Evolutionary conservation across 129 eudicot genomes (phyloP).

Genomic region (Solidago caesia): DNA sequence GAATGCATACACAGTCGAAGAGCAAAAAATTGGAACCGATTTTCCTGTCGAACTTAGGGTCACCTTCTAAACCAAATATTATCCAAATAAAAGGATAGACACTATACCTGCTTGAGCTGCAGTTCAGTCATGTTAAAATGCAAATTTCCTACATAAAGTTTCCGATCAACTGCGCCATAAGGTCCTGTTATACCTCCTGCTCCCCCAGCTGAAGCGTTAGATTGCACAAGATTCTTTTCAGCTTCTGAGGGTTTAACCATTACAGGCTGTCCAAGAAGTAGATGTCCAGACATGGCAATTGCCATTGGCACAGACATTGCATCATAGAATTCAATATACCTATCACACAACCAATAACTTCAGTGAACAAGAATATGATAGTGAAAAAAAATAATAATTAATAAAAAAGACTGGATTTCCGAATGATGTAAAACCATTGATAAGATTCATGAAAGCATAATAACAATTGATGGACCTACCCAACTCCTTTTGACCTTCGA

Average conservation of each 20-base stretch:
- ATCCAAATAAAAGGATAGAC: background rate
- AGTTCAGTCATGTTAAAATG: constrained; percentile 95
- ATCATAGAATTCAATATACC: constrained; percentile 34
- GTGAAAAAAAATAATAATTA: too few species aligned
- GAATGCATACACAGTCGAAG: background rate
- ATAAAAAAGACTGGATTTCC: background rate
- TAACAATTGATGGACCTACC: constrained; percentile 45
- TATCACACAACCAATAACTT: background rate
- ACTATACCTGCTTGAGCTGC: constrained; percentile 77
- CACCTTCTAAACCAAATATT: background rate
- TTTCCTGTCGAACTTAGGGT: background rate
- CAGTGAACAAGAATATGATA: too few species aligned
- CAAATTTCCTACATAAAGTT: constrained; percentile 92
- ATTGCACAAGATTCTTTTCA: constrained; percentile 91
- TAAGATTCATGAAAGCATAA: background rate
- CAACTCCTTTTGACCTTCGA: constrained; percentile 94
- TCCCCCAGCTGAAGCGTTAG: constrained; percentile 64
- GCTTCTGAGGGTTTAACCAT: constrained; percentile 98
- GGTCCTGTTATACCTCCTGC: constrained; percentile 72
- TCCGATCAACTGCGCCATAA: constrained; percentile 84
- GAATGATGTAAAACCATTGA: background rate
- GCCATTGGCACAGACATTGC: constrained; percentile 83
- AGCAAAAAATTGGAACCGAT: background rate
- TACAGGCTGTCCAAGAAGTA: constrained; percentile 85
- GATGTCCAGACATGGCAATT: constrained; percentile 80